Evolutionary conservation across 148 eudicot species (phyloP), one percentile per base, ranked within the genome.

Genomic region (Selenicereus undatus): DNA sequence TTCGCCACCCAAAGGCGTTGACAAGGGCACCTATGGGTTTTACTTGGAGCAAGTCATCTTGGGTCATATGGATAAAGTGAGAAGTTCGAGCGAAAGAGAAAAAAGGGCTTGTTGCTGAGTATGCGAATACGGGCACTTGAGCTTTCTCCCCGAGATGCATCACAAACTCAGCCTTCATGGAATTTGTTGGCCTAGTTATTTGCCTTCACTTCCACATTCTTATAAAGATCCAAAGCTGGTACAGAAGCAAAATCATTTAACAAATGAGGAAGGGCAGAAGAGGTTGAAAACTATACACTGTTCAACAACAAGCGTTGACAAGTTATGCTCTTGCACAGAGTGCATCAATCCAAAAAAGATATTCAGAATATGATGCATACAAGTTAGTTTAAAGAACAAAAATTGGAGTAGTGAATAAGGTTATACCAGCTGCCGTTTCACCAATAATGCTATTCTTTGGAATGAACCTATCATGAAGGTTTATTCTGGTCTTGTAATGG

Each of bases 361-460:
- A 39, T 4, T 32, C 43, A 39, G 8, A 39, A 39, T 39, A 39
- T 4, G 43, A 39, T 39, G 43, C 0, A 39, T 39, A 39, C 8
- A 7, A 39, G 43, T 4, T 4, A 39, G 43, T 39, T 39, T 7
- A 66, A 79, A 69, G 39, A 60, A 64, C 10, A 21, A 73, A 71
- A 21, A 73, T 13, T 71, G 21, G 39, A 56, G 30, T 65, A 66
- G 11, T 4, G 29, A 10, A 42, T 24, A 81, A 48, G 24, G 56
- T 27, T 39, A 77, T 84, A 88, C 90, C 90, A 58, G 88, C 83
- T 20, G 87, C 72, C 62, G 86, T 83, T 22, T 86, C 84, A 4
- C 20, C 74, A 60, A 84, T 76, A 64, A 68, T 75, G 54, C 79
- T 76, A 48, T 77, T 29, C 39, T 80, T 84, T 26, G 87, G 77